Evolutionary conservation across 345 rosid species (phyloP).

Genomic region (Luvunga scandens): DNA sequence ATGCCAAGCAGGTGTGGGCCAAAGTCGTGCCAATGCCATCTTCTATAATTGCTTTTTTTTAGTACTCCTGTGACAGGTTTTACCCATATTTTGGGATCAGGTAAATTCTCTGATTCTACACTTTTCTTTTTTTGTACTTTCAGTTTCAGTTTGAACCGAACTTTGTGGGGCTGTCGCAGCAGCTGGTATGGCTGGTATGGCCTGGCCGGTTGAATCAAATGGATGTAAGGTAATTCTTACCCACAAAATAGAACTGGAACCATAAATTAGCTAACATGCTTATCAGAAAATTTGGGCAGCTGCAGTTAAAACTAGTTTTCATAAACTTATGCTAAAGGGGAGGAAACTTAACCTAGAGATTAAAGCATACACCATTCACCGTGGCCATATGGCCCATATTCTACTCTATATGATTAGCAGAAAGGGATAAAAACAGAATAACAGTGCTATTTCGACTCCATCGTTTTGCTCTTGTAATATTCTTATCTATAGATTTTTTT

Average conservation of each 20-base stretch:
- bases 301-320: constrained; percentile 29
- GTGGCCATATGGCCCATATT: constrained; percentile 21
- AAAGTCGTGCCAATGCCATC: constrained; percentile 3
- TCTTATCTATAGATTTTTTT: background rate
- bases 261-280: constrained; percentile 16
- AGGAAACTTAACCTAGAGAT: constrained; percentile 19
- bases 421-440: constrained; percentile 19
- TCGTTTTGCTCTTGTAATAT: constrained; percentile 10
- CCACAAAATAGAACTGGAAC: background rate
- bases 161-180: background rate
- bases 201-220: background rate
- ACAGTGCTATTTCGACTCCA: constrained; percentile 58
- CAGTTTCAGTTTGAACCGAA: constrained; percentile 14
- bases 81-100: constrained; percentile 6
- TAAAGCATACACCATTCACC: constrained; percentile 22
- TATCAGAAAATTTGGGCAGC: constrained; percentile 32
- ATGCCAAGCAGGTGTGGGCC: constrained; percentile 6
- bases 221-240: background rate
- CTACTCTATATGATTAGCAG: constrained; percentile 32
- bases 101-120: constrained; percentile 12
- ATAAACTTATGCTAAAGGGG: constrained; percentile 36
- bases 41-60: background rate
- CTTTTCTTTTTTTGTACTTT: background rate
- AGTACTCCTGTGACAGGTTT: constrained; percentile 17
- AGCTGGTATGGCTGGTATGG: constrained; percentile 15